Percentiles rank a stretch among this genome's conserved stretches.
Conservation (phyloP, 495 filamentous ascomycete species). For the Aspergillus asperescens region DNA sequence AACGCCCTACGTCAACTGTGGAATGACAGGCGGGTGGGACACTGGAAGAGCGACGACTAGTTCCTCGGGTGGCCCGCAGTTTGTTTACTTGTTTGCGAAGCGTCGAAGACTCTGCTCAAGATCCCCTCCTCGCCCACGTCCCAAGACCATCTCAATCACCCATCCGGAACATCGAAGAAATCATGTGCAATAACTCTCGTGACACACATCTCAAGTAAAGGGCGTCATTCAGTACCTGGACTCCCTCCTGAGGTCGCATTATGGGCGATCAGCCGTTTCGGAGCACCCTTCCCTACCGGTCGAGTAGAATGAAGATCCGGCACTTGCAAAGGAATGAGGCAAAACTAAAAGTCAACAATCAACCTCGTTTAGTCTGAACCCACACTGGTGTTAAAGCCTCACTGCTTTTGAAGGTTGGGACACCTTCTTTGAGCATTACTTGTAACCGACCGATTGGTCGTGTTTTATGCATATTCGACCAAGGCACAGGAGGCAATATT, state of each 20-base stretch:
- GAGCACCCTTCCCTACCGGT: neutral
- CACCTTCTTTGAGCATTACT: neutral
- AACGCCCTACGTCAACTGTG: conserved; percentile 9
- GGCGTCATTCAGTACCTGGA: neutral
- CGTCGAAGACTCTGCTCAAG: neutral
- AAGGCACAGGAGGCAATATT: conserved; percentile 10
- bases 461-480: conserved; percentile 11
- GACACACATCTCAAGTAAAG: neutral
- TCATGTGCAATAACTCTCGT: conserved; percentile 2
- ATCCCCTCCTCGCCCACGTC: neutral
- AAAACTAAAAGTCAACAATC: too few relatives aligned
- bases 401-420: neutral
- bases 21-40: conserved; percentile 7
- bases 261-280: neutral
- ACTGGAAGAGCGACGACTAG: neutral
- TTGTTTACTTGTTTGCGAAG: conserved; percentile 7
- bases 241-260: neutral
- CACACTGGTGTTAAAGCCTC: neutral
- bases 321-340: conserved; percentile 1
- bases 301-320: conserved; percentile 5
- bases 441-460: neutral
- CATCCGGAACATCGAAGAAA: neutral
- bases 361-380: neutral
- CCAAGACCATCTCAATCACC: neutral
- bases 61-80: neutral